Evolutionary conservation across 176 grass and related monocot genomes (phyloP), one percentile per base, ranked within the genome.

Genomic region (Saccharum spontaneum): DNA sequence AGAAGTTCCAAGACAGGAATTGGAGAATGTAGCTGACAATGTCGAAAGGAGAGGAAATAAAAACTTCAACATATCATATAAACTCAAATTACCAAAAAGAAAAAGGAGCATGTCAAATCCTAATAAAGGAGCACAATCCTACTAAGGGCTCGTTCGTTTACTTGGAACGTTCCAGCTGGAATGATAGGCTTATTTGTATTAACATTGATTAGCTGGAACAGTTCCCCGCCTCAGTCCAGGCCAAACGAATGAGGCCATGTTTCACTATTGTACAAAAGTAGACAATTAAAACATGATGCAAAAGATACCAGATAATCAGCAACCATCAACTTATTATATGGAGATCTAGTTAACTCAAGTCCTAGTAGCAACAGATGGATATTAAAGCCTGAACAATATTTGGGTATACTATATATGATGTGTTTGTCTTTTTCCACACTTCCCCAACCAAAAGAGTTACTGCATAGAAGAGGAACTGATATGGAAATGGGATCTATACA

Each of bases 281-380:
- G 70, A 44, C n/a, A 40, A 82, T 24, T 69, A 48, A 81, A 72
- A 74, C 11, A 73, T 63, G n/a, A 73, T 11, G 16, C 9, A 17
- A 73, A 60, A 4, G 15, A 82, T n/a, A 24, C 24, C 6, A 46
- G 24, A 34, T 14, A 76, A 67, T 63, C 28, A 67, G 9, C 17
- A 70, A 45, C 9, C 24, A 60, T 69, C 64, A 67, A 36, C 61
- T 28, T 28, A 28, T 28, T 28, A 28, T 28, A 28, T 28, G 28
- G 28, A 28, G 28, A 28, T 1, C 28, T 28, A 28, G 71, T 52
- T 65, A 52, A 52, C 4, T 50, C 22, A 8, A 55, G 17, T 55
- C 18, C 31, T 49, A 61, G 24, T 37, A 43, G 64, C 79, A 39
- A 37, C 14, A 62, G 3, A 28, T 11, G 7, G 66, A 67, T 13